Conservation (phyloP, 257 asterid genomes). For the Gentiana dahurica region DNA sequence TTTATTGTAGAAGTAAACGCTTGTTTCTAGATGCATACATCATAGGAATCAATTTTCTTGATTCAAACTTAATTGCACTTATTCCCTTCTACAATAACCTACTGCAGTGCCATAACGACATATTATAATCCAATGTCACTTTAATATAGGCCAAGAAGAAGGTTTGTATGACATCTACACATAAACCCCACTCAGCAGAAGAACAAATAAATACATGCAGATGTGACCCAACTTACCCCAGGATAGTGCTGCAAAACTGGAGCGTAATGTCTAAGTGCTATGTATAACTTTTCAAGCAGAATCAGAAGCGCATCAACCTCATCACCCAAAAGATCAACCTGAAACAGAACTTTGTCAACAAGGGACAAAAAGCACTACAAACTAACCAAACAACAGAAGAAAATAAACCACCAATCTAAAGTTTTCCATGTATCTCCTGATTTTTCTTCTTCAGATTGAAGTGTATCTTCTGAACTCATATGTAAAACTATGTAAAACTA, state of each 20-base stretch:
- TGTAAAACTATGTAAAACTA: too few relatives aligned
- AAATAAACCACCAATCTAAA: too few relatives aligned
- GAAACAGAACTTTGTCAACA: conserved; percentile 5
- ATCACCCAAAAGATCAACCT: conserved; percentile 97
- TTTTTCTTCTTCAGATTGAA: too few relatives aligned
- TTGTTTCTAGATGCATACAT: too few relatives aligned
- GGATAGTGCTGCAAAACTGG: conserved; percentile 87
- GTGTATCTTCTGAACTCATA: too few relatives aligned
- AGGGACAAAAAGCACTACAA: background rate
- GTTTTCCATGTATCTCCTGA: too few relatives aligned
- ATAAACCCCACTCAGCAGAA: background rate
- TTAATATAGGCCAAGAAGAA: background rate
- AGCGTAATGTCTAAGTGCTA: conserved; percentile 76
- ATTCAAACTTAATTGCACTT: too few relatives aligned
- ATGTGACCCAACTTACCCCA: conserved; percentile 50
- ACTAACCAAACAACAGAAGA: too few relatives aligned
- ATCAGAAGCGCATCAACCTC: conserved; percentile 68
- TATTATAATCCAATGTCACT: background rate
- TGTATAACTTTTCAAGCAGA: conserved; percentile 69
- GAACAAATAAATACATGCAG: background rate
- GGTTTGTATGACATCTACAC: background rate
- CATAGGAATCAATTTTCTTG: too few relatives aligned
- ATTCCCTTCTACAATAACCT: too few relatives aligned
- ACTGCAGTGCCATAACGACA: too few relatives aligned
- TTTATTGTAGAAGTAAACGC: too few relatives aligned